A percentile compares a stretch with the other conserved stretches of the same genome.
Conservation (phyloP, 2,329 filamentous ascomycete species). For the Elsinoe fawcettii region DNA sequence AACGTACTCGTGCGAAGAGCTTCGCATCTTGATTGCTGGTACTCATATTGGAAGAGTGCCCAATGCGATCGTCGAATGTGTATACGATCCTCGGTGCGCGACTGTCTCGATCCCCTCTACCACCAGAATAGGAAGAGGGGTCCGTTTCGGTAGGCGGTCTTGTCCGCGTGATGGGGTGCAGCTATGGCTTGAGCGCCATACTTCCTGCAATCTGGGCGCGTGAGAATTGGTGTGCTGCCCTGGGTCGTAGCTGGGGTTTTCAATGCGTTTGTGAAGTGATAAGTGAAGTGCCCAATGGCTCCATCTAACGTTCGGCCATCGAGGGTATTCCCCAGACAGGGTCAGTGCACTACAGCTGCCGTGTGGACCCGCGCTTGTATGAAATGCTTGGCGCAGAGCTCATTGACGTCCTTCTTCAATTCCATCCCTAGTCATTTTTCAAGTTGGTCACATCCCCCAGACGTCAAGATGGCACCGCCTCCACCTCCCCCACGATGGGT, state of each 20-base stretch:
- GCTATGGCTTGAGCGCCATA: conserved; percentile 12
- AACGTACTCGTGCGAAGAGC: conserved; percentile 91
- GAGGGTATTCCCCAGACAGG: neutral
- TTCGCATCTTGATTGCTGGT: conserved; percentile 87
- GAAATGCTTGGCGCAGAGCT: conserved; percentile 1
- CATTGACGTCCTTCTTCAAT: neutral
- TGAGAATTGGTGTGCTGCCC: neutral
- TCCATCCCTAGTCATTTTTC: neutral
- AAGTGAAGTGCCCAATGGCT: neutral
- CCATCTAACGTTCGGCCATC: neutral
- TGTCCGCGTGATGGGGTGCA: conserved; percentile 10
- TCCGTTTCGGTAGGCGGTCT: conserved; percentile 11
- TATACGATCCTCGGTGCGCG: neutral
- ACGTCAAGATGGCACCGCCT: conserved; percentile 25
- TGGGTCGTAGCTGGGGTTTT: neutral
- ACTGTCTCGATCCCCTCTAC: conserved; percentile 15
- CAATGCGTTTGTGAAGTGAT: neutral
- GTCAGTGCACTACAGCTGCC: conserved; percentile 8
- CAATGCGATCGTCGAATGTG: conserved; percentile 12
- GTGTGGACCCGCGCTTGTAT: neutral
- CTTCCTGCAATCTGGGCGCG: neutral
- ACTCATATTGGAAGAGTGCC: conserved; percentile 44
- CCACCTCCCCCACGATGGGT: conserved; percentile 70
- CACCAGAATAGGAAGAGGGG: conserved; percentile 11
- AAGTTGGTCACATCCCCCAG: neutral